Evolutionary conservation across 352 stramenopile genomes (phyloP).

Genomic region (Blastocystis sp.): DNA sequence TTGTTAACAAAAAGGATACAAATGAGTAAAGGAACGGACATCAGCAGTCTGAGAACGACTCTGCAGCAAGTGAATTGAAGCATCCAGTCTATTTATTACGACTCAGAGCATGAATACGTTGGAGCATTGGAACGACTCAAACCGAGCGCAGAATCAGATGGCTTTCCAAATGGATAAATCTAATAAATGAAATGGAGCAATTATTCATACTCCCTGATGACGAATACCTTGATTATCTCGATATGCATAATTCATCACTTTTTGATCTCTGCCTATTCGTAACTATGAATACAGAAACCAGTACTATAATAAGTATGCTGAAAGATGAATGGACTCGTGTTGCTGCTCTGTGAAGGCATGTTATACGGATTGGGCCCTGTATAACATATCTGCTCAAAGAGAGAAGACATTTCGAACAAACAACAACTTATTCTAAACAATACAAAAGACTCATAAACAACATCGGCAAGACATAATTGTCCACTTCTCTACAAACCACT

Average conservation of each 20-base stretch:
- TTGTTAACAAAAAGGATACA: conserved; percentile 21
- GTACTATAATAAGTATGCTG: not conserved
- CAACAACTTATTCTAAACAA: not conserved
- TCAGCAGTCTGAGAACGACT: not conserved
- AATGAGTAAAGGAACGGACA: not conserved
- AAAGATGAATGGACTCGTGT: not conserved
- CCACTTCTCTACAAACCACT: not conserved
- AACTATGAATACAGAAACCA: not conserved
- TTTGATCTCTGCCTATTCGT: not conserved
- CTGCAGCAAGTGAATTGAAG: not conserved
- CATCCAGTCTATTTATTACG: not conserved
- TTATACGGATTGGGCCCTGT: not conserved
- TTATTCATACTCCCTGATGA: not conserved
- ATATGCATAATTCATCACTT: not conserved
- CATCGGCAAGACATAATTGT: conserved; percentile 39
- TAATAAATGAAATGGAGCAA: not conserved
- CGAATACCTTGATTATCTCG: not conserved
- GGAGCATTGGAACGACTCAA: not conserved
- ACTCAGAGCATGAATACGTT: not conserved
- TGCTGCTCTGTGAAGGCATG: not conserved
- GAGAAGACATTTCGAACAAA: conserved; percentile 8
- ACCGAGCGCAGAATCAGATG: not conserved
- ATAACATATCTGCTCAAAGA: conserved; percentile 1
- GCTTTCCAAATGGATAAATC: not conserved
- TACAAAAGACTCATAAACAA: not conserved